Evolutionary conservation across 2,329 filamentous ascomycete genomes (phyloP).

Genomic region (Cadophora sp.): DNA sequence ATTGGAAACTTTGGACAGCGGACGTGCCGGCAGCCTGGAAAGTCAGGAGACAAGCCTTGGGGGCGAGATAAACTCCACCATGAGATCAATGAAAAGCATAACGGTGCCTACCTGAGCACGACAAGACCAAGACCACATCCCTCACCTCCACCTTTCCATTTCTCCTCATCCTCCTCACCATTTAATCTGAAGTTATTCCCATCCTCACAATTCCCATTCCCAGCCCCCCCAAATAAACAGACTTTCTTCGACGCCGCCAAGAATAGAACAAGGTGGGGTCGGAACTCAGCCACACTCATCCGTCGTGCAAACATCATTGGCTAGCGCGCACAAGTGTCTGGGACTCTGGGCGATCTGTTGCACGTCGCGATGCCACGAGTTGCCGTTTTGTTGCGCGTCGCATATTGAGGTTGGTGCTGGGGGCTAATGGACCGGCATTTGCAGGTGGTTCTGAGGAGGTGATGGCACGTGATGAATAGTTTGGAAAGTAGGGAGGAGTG

Average conservation of each 20-base stretch:
- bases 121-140: background rate
- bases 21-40: background rate
- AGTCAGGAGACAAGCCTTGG: background rate
- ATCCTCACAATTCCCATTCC: background rate
- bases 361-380: constrained; percentile 15
- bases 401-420: background rate
- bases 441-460: background rate
- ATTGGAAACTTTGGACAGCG: background rate
- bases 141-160: no score
- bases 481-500: background rate
- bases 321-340: background rate
- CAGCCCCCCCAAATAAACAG: background rate
- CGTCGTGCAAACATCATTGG: background rate
- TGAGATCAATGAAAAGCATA: no score
- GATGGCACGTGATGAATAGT: background rate
- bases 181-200: background rate
- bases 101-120: background rate
- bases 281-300: constrained; percentile 5
- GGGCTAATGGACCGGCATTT: no score
- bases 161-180: background rate
- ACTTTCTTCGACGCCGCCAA: background rate
- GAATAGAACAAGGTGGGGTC: constrained; percentile 7
- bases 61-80: background rate
- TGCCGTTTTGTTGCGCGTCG: constrained; percentile 17
- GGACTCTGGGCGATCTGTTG: constrained; percentile 8